Evolutionary conservation across 495 filamentous ascomycete species (phyloP).

Genomic region (Neurospora intermedia): DNA sequence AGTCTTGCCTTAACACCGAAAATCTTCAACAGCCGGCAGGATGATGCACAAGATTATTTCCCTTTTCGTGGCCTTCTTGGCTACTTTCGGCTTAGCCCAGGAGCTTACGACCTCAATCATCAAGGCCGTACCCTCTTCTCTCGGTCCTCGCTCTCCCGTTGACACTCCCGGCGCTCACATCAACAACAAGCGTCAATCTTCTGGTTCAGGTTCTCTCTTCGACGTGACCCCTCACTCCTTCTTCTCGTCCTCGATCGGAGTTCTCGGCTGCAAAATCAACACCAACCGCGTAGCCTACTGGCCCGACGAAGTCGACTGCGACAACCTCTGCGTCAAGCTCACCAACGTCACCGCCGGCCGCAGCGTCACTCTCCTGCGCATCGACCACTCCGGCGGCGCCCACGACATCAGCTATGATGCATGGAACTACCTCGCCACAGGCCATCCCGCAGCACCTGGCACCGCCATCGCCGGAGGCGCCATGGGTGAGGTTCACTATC

Average conservation of each 20-base stretch:
- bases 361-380: slow-evolving; percentile 20
- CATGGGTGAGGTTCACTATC: slow-evolving; percentile 14
- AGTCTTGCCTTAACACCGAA: too few species aligned
- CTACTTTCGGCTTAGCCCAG: not conserved
- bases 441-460: slow-evolving; percentile 16
- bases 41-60: not conserved
- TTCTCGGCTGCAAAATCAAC: slow-evolving; percentile 29
- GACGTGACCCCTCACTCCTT: slow-evolving; percentile 28
- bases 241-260: slow-evolving; percentile 26
- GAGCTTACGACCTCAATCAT: not conserved
- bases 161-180: not conserved
- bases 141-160: not conserved
- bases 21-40: not conserved
- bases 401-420: slow-evolving; percentile 28
- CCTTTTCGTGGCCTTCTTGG: not conserved
- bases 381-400: slow-evolving; percentile 27
- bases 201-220: not conserved
- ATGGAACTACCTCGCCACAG: slow-evolving; percentile 28
- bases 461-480: slow-evolving; percentile 19
- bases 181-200: not conserved
- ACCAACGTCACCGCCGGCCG: slow-evolving; percentile 15
- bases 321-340: slow-evolving; percentile 24
- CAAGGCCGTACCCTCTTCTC: not conserved
- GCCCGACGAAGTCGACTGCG: slow-evolving; percentile 23
- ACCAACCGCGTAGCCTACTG: slow-evolving; percentile 29